Percentiles rank a stretch among this genome's conserved stretches.
Conservation (phyloP, 2,329 filamentous ascomycete species). For the Monilinia polystroma region DNA sequence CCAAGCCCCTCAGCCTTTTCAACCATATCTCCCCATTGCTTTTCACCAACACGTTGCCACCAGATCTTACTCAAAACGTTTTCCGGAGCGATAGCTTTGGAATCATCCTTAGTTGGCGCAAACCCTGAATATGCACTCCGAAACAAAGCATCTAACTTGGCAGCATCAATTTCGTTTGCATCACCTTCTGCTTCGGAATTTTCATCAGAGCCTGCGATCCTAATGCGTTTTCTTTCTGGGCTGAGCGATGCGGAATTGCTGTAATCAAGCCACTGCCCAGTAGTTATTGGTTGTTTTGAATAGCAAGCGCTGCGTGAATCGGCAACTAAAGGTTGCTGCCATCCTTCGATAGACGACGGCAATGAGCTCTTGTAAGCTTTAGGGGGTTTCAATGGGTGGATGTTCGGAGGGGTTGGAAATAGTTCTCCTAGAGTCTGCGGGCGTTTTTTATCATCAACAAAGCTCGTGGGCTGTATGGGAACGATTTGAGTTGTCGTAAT, state of each 20-base stretch:
- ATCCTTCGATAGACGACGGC: slow-evolving; percentile 49
- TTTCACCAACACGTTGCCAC: slow-evolving; percentile 72
- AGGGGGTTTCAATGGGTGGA: slow-evolving; percentile 67
- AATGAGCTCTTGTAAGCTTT: slow-evolving; percentile 72
- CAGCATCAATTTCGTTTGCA: slow-evolving; percentile 54
- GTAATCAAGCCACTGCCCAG: slow-evolving; percentile 70
- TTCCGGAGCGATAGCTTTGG: slow-evolving; percentile 66
- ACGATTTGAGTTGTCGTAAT: slow-evolving; percentile 68
- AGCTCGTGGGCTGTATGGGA: slow-evolving; percentile 47
- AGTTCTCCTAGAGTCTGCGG: slow-evolving; percentile 68
- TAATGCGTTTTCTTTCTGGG: slow-evolving; percentile 63
- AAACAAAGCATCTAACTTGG: slow-evolving; percentile 72
- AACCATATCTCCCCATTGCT: slow-evolving; percentile 63
- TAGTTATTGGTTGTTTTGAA: slow-evolving; percentile 62
- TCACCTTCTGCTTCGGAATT: slow-evolving; percentile 53
- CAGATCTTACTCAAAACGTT: slow-evolving; percentile 67
- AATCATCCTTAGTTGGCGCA: slow-evolving; percentile 72
- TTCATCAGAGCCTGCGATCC: slow-evolving; percentile 66
- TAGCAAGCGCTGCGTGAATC: slow-evolving; percentile 53
- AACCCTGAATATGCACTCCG: slow-evolving; percentile 77
- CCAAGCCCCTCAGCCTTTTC: slow-evolving; percentile 38
- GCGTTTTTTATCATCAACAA: slow-evolving; percentile 51
- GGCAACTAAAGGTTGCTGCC: slow-evolving; percentile 43
- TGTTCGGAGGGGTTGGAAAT: slow-evolving; percentile 65
- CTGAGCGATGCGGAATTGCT: slow-evolving; percentile 59